These are phyloP conservation scores for Trypanosomatidae sp. DNA, from an alignment of 208 protist genomes.

Conservation along the genomic window DNA sequence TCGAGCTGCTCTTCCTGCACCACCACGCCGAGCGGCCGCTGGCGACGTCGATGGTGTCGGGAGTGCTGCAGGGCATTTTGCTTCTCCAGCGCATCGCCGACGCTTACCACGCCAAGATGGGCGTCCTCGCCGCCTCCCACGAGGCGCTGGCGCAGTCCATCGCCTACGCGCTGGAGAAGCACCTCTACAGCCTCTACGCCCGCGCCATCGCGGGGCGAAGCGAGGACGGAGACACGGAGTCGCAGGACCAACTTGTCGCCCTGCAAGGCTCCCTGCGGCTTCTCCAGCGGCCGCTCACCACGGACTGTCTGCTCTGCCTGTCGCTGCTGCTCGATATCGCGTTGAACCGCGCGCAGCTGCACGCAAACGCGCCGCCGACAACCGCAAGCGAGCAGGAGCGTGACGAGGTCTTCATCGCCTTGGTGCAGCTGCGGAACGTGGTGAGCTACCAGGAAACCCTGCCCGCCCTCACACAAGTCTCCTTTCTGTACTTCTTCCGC, in stretches of 20 bases:
- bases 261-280: constrained; percentile 63
- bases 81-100: constrained; percentile 88
- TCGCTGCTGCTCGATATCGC: constrained; percentile 59
- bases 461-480: no score
- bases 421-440: constrained; percentile 80
- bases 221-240: no score
- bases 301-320: constrained; percentile 58
- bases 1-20: constrained; percentile 76
- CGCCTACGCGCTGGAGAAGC: constrained; percentile 64
- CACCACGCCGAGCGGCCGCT: constrained; percentile 59
- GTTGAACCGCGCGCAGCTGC: constrained; percentile 40
- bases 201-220: no score
- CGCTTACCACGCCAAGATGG: constrained; percentile 79
- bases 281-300: constrained; percentile 58
- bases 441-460: constrained; percentile 49
- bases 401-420: constrained; percentile 54
- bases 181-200: constrained; percentile 60
- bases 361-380: not conserved
- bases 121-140: constrained; percentile 75
- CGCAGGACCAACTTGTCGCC: constrained; percentile 59
- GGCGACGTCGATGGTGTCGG: constrained; percentile 49
- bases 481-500: constrained; percentile 92
- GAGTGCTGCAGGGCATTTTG: constrained; percentile 76
- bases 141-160: constrained; percentile 72
- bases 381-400: constrained; percentile 44